phyloP scores from a whole-genome alignment of 139 green algal species.

The Trebouxia sp. region DNA sequence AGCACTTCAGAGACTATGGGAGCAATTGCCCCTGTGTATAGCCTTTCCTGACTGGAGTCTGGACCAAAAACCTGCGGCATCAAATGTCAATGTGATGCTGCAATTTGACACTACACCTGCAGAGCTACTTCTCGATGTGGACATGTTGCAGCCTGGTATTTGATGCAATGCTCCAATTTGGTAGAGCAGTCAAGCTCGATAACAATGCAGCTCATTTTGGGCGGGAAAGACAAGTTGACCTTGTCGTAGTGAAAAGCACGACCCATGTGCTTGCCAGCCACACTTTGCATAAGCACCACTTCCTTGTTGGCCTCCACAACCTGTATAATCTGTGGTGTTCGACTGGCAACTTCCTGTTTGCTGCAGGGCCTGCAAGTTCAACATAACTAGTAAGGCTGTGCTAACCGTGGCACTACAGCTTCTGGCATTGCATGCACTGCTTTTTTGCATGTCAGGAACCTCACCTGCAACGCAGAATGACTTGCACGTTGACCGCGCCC shows the following conservation, averaged over 20 bases:
- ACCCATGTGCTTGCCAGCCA: constrained; percentile 76
- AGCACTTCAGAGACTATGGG: constrained; percentile 97
- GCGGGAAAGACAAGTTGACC: constrained; percentile 44
- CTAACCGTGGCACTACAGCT: not conserved
- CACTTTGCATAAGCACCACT: constrained; percentile 78
- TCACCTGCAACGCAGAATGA: constrained; percentile 95
- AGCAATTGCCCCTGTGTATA: constrained; percentile 85
- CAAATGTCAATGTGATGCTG: not conserved
- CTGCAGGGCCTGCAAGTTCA: constrained; percentile 65
- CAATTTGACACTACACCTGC: not conserved
- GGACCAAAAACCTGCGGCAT: constrained; percentile 82
- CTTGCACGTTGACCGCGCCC: constrained; percentile 88
- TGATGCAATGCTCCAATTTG: no score
- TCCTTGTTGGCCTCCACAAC: constrained; percentile 81
- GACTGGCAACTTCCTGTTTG: constrained; percentile 69
- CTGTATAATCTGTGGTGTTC: constrained; percentile 75
- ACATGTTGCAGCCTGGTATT: no score
- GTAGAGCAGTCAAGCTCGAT: no score
- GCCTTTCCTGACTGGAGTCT: constrained; percentile 78
- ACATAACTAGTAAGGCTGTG: not conserved
- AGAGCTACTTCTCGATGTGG: no score
- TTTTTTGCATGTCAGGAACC: not conserved
- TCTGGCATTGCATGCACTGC: not conserved
- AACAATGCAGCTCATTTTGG: not conserved
- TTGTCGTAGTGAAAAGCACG: constrained; percentile 95